These are phyloP conservation scores for Trichoderma sp. DNA, from an alignment of 2,329 filamentous ascomycete genomes.

Conservation along the genomic window DNA sequence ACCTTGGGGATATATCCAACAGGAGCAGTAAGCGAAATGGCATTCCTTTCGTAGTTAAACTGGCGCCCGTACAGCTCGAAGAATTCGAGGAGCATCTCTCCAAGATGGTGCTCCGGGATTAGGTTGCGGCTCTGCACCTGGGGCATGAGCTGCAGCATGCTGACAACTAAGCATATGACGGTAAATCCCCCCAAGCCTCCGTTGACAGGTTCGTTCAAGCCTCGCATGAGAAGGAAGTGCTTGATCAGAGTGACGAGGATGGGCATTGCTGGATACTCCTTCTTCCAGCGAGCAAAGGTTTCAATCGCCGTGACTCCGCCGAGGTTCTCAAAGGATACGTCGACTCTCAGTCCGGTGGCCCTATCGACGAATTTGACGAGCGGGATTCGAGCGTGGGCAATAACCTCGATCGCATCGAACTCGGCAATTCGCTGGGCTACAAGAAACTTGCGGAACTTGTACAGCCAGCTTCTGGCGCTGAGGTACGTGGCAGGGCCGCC, in stretches of 20 bases:
- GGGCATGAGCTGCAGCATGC: conserved; percentile 79
- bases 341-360: conserved; percentile 76
- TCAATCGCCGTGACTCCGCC: conserved; percentile 76
- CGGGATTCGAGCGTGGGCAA: conserved; percentile 77
- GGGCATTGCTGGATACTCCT: conserved; percentile 78
- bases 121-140: conserved; percentile 62
- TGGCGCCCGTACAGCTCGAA: conserved; percentile 83
- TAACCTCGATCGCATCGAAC: conserved; percentile 60
- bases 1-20: conserved; percentile 73
- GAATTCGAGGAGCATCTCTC: conserved; percentile 81
- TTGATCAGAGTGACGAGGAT: conserved; percentile 85
- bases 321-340: conserved; percentile 91
- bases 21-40: conserved; percentile 74
- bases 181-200: conserved; percentile 93
- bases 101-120: conserved; percentile 65
- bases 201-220: conserved; percentile 84
- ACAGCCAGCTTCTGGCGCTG: conserved; percentile 56
- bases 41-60: conserved; percentile 68
- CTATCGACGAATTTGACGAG: conserved; percentile 87
- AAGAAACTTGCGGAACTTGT: conserved; percentile 62
- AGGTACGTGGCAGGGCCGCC: conserved; percentile 49
- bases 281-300: conserved; percentile 79
- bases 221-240: conserved; percentile 86
- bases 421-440: conserved; percentile 55
- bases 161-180: conserved; percentile 89